Evolutionary conservation across 345 rosid genomes (phyloP).

Genomic region (Populus deltoides): DNA sequence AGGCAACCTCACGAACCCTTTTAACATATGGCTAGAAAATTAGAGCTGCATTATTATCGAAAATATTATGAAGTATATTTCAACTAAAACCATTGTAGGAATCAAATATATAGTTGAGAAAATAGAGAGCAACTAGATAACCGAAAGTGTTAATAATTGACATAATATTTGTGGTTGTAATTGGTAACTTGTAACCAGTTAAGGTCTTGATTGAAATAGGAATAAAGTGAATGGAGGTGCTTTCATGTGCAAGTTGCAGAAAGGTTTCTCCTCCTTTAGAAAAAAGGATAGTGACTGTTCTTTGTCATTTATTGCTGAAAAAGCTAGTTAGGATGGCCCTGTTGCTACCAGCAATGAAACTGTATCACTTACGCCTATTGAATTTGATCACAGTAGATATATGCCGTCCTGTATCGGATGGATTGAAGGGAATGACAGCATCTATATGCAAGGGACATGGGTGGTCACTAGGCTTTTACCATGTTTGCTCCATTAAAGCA

Average conservation of each 20-base stretch:
- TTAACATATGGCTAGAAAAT: background rate
- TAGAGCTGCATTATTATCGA: background rate
- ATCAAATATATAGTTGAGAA: conserved; percentile 17
- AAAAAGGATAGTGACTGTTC: conserved; percentile 23
- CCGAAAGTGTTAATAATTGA: conserved; percentile 35
- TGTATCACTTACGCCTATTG: background rate
- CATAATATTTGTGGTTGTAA: conserved; percentile 13
- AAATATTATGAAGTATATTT: background rate
- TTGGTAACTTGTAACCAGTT: conserved; percentile 6
- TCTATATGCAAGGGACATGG: conserved; percentile 9
- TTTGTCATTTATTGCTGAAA: conserved; percentile 31
- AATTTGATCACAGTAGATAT: background rate
- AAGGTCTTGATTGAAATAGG: conserved; percentile 22
- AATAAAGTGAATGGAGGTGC: conserved; percentile 33
- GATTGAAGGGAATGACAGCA: conserved; percentile 13
- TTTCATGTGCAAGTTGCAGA: conserved; percentile 40
- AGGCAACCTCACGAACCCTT: conserved; percentile 4
- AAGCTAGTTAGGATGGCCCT: conserved; percentile 18
- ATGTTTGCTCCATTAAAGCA: conserved; percentile 7
- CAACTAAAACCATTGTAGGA: background rate
- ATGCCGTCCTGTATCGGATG: conserved; percentile 3
- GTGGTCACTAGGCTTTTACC: conserved; percentile 9
- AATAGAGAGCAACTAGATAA: conserved; percentile 15
- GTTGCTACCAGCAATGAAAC: background rate
- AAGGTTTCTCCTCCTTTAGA: conserved; percentile 16